phyloP scores from a whole-genome alignment of 768 basidiomycete genomes.

The Hypholoma sublateritium region DNA sequence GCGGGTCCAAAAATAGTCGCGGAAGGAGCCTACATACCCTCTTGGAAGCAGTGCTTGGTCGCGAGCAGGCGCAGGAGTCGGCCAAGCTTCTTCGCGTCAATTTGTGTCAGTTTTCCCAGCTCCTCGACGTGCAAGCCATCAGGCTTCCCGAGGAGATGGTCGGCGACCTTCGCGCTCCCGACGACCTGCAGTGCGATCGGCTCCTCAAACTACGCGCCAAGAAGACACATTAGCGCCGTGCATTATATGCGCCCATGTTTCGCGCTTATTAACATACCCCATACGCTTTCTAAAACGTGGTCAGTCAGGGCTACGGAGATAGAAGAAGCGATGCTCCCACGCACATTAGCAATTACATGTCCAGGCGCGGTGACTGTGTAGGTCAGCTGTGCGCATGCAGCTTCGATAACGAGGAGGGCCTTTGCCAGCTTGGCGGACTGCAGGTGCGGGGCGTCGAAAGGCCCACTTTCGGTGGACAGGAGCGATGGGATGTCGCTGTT shows the following conservation, averaged over 20 bases:
- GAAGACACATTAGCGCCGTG: no score
- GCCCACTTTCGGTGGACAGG: constrained; percentile 28
- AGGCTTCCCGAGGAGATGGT: background rate
- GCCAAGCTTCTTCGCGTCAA: constrained; percentile 33
- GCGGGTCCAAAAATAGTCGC: background rate
- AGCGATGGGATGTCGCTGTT: constrained; percentile 31
- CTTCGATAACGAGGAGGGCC: constrained; percentile 26
- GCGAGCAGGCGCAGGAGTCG: constrained; percentile 34
- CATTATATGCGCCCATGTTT: no score
- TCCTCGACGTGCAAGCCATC: constrained; percentile 7
- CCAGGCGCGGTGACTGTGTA: constrained; percentile 24
- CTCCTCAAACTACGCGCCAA: constrained; percentile 19
- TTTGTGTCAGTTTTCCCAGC: background rate
- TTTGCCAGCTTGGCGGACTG: constrained; percentile 13
- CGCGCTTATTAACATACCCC: background rate
- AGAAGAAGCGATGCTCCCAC: background rate
- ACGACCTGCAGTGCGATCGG: constrained; percentile 30
- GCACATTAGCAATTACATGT: constrained; percentile 26
- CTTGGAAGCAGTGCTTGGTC: constrained; percentile 36
- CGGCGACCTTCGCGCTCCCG: constrained; percentile 7
- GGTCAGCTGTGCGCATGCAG: constrained; percentile 27
- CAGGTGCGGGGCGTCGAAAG: constrained; percentile 27
- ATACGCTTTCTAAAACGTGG: constrained; percentile 5
- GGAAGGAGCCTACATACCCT: constrained; percentile 25
- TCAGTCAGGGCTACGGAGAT: background rate